These are phyloP conservation scores for Leccinum subgranulosum DNA, from an alignment of 768 basidiomycete genomes.

Conservation along the genomic window DNA sequence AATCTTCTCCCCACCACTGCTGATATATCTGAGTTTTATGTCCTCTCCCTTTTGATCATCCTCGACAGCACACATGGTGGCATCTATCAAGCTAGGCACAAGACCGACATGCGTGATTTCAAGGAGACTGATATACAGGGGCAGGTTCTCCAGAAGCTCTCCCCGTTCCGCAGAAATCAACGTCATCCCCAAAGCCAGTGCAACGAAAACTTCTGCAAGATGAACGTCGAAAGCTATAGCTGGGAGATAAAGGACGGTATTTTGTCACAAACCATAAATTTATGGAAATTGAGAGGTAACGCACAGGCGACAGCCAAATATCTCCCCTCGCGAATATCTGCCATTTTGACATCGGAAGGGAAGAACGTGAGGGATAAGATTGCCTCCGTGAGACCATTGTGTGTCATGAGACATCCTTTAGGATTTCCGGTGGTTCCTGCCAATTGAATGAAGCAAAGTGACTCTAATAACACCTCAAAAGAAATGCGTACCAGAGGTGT, in stretches of 20 bases:
- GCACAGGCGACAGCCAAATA: constrained; percentile 45
- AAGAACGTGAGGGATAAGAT: constrained; percentile 28
- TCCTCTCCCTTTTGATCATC: constrained; percentile 30
- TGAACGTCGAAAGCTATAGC: constrained; percentile 55
- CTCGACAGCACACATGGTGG: constrained; percentile 36
- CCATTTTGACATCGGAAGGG: constrained; percentile 19
- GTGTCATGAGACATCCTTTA: constrained; percentile 46
- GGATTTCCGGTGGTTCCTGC: constrained; percentile 49
- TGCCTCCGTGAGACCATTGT: constrained; percentile 33
- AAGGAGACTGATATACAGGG: constrained; percentile 38
- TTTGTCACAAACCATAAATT: not conserved
- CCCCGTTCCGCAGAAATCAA: constrained; percentile 40
- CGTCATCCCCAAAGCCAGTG: constrained; percentile 43
- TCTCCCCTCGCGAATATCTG: constrained; percentile 26
- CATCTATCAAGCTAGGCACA: constrained; percentile 52
- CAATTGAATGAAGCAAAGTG: constrained; percentile 11
- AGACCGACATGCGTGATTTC: constrained; percentile 49
- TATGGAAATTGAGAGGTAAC: constrained; percentile 7
- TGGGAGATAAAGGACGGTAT: constrained; percentile 12
- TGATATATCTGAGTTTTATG: constrained; percentile 41
- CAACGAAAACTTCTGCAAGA: constrained; percentile 41
- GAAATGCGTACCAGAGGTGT: constrained; percentile 42
- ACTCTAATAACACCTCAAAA: not conserved
- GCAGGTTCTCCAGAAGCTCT: constrained; percentile 40
- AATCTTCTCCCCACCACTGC: constrained; percentile 52